Evolutionary conservation across 75 land plant species (phyloP).

Genomic region (Isoetes taiwanensis): DNA sequence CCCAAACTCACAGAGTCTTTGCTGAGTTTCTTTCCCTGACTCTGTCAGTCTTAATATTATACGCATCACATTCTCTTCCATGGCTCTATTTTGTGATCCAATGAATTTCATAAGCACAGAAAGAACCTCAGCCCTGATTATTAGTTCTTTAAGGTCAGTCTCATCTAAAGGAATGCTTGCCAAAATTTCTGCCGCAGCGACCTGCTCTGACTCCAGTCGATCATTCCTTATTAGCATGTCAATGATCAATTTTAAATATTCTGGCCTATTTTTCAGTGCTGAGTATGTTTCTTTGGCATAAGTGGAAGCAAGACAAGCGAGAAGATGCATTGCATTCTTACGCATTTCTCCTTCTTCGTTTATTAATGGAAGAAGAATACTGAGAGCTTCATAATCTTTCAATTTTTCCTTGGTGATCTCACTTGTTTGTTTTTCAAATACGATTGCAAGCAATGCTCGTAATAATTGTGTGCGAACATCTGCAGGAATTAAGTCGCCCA

Average conservation of each 20-base stretch:
- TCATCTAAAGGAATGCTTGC: slow-evolving; percentile 15
- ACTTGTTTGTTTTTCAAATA: slow-evolving; percentile 8
- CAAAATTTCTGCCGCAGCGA: slow-evolving; percentile 14
- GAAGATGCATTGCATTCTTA: slow-evolving; percentile 17
- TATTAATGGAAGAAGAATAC: slow-evolving; percentile 14
- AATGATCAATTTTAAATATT: slow-evolving; percentile 8
- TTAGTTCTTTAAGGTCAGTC: background rate
- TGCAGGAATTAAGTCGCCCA: slow-evolving; percentile 13
- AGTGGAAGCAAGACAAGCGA: slow-evolving; percentile 12
- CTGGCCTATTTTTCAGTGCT: slow-evolving; percentile 14
- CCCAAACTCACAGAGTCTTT: slow-evolving; percentile 15
- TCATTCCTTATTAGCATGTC: slow-evolving; percentile 8
- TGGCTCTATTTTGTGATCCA: slow-evolving; percentile 1
- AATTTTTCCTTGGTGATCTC: slow-evolving; percentile 13
- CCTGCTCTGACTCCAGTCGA: slow-evolving; percentile 14
- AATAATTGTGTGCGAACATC: slow-evolving; percentile 17
- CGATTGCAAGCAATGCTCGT: slow-evolving; percentile 22
- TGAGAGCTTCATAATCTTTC: slow-evolving; percentile 13
- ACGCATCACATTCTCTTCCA: slow-evolving; percentile 25
- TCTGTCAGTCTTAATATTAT: slow-evolving; percentile 16
- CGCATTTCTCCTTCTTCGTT: slow-evolving; percentile 2
- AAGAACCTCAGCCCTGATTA: slow-evolving; percentile 6
- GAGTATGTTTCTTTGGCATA: slow-evolving; percentile 17
- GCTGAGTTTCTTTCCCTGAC: slow-evolving; percentile 10
- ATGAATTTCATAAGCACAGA: slow-evolving; percentile 10